phyloP scores from a whole-genome alignment of 2,329 filamentous ascomycete genomes.

The Colletotrichum truncatum region DNA sequence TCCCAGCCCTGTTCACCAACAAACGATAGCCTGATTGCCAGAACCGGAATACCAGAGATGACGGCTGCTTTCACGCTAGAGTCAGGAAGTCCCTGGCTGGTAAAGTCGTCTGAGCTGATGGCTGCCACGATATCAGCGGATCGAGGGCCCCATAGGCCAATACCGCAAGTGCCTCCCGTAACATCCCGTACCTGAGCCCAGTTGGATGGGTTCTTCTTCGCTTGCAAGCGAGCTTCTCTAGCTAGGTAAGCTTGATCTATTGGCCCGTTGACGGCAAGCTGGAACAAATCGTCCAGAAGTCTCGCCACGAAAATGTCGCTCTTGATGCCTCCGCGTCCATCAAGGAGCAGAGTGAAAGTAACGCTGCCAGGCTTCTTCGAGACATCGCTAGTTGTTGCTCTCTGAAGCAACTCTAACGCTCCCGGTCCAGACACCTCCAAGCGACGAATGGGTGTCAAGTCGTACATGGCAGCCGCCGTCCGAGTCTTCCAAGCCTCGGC shows the following conservation, averaged over 20 bases:
- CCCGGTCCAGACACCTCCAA: conserved; percentile 68
- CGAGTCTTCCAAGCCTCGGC: conserved; percentile 73
- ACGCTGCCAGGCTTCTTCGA: conserved; percentile 56
- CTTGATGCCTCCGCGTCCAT: conserved; percentile 60
- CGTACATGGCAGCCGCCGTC: conserved; percentile 69
- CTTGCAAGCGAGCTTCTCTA: conserved; percentile 60
- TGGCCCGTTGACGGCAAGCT: conserved; percentile 65
- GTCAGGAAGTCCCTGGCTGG: conserved; percentile 56
- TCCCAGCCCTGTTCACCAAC: conserved; percentile 72
- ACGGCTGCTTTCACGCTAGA: conserved; percentile 57
- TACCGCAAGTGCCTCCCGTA: conserved; percentile 66
- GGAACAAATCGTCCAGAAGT: conserved; percentile 58
- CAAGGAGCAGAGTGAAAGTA: conserved; percentile 65
- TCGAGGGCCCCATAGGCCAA: conserved; percentile 70
- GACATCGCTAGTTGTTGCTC: conserved; percentile 60
- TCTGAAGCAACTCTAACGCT: conserved; percentile 61
- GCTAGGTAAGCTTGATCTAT: conserved; percentile 63
- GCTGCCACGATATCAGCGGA: conserved; percentile 58
- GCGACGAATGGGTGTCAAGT: conserved; percentile 68
- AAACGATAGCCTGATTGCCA: conserved; percentile 64
- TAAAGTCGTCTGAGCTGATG: conserved; percentile 56
- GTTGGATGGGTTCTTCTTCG: conserved; percentile 45
- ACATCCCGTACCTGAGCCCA: conserved; percentile 65
- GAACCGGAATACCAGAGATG: conserved; percentile 65
- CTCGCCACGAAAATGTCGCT: conserved; percentile 67